Base-by-base conservation (phyloP, 2,329 filamentous ascomycete genomes). In the Lecanoromycetidae sp. region DNA sequence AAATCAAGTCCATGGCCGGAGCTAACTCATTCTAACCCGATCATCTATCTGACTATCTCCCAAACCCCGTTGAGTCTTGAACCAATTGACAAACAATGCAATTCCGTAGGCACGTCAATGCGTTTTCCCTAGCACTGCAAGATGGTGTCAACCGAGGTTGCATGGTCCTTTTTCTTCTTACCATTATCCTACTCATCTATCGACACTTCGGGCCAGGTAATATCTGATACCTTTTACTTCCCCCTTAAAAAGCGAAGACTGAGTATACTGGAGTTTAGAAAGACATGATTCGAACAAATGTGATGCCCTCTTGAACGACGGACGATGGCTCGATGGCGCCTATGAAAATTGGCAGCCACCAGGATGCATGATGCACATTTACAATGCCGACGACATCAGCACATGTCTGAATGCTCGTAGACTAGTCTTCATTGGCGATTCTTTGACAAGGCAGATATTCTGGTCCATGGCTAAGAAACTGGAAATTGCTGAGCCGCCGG, bases 351-450 rank as follows among this genome's bases (percentile, higher is more conserved):
- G 78, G 78, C 74, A 79, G 48, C 73, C 77, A 4, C 67, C 68
- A 19, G 74, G 74, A 22, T 82, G 79, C 60, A 71, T 75, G 50
- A 66, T 80, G 56, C 71, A 74, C 50, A 63, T 71, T 44, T 80
- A 80, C 60, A 66, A 68, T 7, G 57, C 60, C 5, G 58, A 67
- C n/a, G 72, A 77, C 30, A 67, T 80, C 33, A 60, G 64, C 15
- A 60, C 63, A 37, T 83, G 79, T 56, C 65, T 79, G 19, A 61
- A 62, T 2, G 63, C 66, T 12, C 70, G 69, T 6, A 69, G 68
- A 41, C 56, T 81, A n/a, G 65, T 79, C 13, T 77, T 82, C 53
- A 67, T 72, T 22, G 79, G 79, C 30, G 79, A 82, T 58, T 75
- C 74, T 1, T 75, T 71, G 1, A 70, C 72, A 6, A 71, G 78